phyloP scores from a whole-genome alignment of 1,284 basidiomycete species.

The Papiliotrema terrestris region DNA sequence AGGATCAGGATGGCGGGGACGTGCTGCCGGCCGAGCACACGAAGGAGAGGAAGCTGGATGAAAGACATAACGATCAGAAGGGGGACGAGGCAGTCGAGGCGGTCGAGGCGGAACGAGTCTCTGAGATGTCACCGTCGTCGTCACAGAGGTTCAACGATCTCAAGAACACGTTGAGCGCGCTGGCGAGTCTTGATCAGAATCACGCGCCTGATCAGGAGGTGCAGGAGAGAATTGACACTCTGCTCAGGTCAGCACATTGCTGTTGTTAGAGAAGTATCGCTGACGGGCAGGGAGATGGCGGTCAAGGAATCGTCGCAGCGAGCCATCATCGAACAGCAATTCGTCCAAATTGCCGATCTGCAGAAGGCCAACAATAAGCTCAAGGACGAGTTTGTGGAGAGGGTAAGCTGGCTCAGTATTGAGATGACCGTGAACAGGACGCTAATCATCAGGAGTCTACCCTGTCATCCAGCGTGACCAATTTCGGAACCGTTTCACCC shows the following conservation, averaged over 20 bases:
- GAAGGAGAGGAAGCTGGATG: neutral
- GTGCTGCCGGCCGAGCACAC: too few relatives aligned
- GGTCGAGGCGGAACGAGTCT: neutral
- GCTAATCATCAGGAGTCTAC: neutral
- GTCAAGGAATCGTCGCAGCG: constrained; percentile 32
- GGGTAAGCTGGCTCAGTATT: constrained; percentile 10
- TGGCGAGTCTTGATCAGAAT: neutral
- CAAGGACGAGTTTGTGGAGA: constrained; percentile 17
- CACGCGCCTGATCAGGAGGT: neutral
- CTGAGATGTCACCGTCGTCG: neutral
- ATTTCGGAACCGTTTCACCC: neutral
- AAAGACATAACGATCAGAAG: neutral
- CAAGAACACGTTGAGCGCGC: neutral
- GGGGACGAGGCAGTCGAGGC: neutral
- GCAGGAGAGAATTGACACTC: constrained; percentile 8
- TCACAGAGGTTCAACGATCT: neutral
- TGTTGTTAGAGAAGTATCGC: constrained; percentile 4
- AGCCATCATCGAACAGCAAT: constrained; percentile 33
- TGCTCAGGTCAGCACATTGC: constrained; percentile 13
- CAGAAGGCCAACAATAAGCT: constrained; percentile 22
- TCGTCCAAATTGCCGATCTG: constrained; percentile 30
- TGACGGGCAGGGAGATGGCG: constrained; percentile 20
- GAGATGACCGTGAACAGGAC: neutral
- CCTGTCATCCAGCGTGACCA: neutral
- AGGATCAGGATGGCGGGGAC: too few relatives aligned